Percentiles rank a stretch among this genome's conserved stretches.
These are phyloP conservation scores for Russula olivacea DNA, from an alignment of 768 basidiomycete species.

Conservation along the genomic window DNA sequence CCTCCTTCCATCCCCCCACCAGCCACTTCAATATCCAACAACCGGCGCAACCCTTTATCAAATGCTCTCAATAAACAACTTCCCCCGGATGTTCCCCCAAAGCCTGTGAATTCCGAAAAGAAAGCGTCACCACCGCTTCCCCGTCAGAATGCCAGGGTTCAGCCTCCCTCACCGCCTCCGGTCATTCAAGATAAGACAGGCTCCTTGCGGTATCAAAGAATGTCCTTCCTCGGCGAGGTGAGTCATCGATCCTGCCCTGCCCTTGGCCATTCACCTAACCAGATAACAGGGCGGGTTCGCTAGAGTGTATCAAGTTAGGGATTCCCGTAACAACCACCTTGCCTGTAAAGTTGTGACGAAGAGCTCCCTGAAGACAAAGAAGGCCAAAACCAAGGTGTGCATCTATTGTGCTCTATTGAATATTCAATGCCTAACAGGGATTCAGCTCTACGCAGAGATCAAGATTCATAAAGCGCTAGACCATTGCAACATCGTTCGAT, in stretches of 20 bases:
- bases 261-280: not conserved
- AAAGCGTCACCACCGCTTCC: constrained; percentile 60
- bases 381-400: constrained; percentile 91
- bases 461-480: constrained; percentile 89
- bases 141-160: constrained; percentile 75
- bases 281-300: constrained; percentile 78
- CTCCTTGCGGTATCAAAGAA: constrained; percentile 53
- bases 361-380: constrained; percentile 85
- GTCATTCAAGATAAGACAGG: constrained; percentile 63
- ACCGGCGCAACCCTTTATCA: constrained; percentile 24
- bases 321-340: constrained; percentile 51
- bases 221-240: constrained; percentile 89
- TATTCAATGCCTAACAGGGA: not conserved
- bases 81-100: constrained; percentile 15
- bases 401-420: not conserved
- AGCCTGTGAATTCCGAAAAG: constrained; percentile 13
- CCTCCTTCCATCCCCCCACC: constrained; percentile 22
- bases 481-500: constrained; percentile 90
- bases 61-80: constrained; percentile 23
- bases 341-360: constrained; percentile 98
- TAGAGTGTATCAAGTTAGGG: constrained; percentile 91
- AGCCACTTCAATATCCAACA: constrained; percentile 13
- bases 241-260: constrained; percentile 28
- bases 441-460: constrained; percentile 94
- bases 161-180: constrained; percentile 75